phyloP scores from a whole-genome alignment of 2,329 filamentous ascomycete genomes.

The Byssothecium circinans region DNA sequence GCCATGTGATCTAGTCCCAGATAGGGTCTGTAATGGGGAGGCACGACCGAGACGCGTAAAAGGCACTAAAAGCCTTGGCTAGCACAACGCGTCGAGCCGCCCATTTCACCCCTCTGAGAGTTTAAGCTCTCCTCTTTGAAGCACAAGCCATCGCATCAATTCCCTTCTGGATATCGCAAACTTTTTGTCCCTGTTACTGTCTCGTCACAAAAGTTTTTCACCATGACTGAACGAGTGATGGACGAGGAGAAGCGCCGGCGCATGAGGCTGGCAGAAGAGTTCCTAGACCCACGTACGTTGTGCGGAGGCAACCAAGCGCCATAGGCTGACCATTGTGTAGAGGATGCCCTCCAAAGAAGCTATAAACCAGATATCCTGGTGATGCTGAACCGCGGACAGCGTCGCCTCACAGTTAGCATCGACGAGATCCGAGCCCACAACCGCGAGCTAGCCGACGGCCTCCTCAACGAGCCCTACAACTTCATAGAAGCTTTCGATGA shows the following conservation, averaged over 20 bases:
- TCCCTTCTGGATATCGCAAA: slow-evolving; percentile 13
- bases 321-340: slow-evolving; percentile 25
- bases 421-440: slow-evolving; percentile 92
- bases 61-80: neutral
- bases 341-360: slow-evolving; percentile 55
- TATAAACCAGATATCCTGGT: slow-evolving; percentile 88
- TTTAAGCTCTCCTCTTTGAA: too few species aligned
- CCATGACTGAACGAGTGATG: slow-evolving; percentile 54
- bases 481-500: slow-evolving; percentile 85
- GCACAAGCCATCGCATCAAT: slow-evolving; percentile 1
- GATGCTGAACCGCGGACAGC: slow-evolving; percentile 65
- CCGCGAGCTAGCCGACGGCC: slow-evolving; percentile 73
- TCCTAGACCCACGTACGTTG: slow-evolving; percentile 83
- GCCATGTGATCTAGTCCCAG: slow-evolving; percentile 27
- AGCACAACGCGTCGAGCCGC: slow-evolving; percentile 17
- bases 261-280: slow-evolving; percentile 84
- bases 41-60: slow-evolving; percentile 2
- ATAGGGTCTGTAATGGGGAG: slow-evolving; percentile 20
- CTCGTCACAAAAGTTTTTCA: too few species aligned
- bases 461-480: slow-evolving; percentile 86
- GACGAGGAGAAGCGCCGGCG: slow-evolving; percentile 85
- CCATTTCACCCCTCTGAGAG: too few species aligned
- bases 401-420: slow-evolving; percentile 64
- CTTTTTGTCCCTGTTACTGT: slow-evolving; percentile 2
- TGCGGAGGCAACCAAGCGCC: neutral